Percentiles rank a stretch among this genome's conserved stretches.
These are phyloP conservation scores for Anacardium occidentale DNA, from an alignment of 345 rosid genomes.

Conservation along the genomic window DNA sequence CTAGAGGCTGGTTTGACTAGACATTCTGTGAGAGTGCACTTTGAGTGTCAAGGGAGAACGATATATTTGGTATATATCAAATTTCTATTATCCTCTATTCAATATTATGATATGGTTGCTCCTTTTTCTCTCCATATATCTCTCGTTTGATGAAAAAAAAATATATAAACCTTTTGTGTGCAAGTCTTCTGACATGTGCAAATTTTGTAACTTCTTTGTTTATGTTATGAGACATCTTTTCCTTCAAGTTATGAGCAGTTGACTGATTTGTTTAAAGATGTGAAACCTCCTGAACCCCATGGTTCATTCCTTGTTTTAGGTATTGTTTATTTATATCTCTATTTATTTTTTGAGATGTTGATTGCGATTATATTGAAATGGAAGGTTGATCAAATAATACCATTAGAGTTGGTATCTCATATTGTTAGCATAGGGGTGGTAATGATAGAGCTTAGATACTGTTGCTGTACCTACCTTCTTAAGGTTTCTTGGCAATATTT, in stretches of 20 bases:
- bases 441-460: not conserved
- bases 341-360: not conserved
- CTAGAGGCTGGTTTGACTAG: constrained; percentile 96
- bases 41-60: constrained; percentile 74
- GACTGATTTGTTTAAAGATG: no score
- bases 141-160: not conserved
- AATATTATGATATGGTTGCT: not conserved
- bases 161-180: constrained; percentile 2
- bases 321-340: not conserved
- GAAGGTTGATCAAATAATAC: not conserved
- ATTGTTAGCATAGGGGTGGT: not conserved
- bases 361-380: no score
- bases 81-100: not conserved
- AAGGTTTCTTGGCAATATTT: not conserved
- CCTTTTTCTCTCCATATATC: not conserved
- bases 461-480: no score
- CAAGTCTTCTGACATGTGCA: not conserved
- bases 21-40: constrained; percentile 87
- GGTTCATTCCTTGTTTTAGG: not conserved
- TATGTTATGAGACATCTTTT: not conserved
- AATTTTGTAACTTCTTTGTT: not conserved
- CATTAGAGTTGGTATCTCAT: not conserved
- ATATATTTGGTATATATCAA: constrained; percentile 63
- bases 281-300: not conserved
- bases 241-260: no score